Evolutionary conservation across 768 basidiomycete genomes (phyloP).

Genomic region (Xerocomus brunneocitrinus): DNA sequence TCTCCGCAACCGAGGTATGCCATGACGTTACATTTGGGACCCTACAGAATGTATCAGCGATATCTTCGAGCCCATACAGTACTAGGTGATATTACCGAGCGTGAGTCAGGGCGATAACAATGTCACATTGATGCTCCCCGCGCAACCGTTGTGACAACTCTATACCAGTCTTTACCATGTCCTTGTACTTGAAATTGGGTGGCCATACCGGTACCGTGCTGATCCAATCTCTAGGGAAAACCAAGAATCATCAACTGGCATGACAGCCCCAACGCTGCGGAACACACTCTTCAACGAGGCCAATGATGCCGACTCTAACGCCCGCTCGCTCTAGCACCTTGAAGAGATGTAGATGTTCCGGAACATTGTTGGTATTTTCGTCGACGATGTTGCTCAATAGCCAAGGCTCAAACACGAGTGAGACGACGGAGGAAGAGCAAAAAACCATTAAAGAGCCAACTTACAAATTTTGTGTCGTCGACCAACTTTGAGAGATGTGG

Average conservation of each 20-base stretch:
- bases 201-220: conserved; percentile 86
- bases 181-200: conserved; percentile 63
- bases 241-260: neutral
- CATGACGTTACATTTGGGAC: conserved; percentile 26
- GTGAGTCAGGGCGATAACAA: conserved; percentile 86
- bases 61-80: neutral
- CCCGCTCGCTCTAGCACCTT: conserved; percentile 66
- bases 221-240: conserved; percentile 73
- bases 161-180: conserved; percentile 70
- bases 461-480: conserved; percentile 67
- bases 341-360: conserved; percentile 57
- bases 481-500: conserved; percentile 65
- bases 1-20: neutral
- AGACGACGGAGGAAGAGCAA: neutral
- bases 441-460: conserved; percentile 19
- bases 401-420: conserved; percentile 61
- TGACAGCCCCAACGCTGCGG: neutral
- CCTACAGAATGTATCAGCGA: conserved; percentile 15
- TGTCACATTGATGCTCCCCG: conserved; percentile 67
- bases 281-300: conserved; percentile 76
- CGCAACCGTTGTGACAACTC: conserved; percentile 71
- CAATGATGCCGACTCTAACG: conserved; percentile 73
- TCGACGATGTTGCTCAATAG: conserved; percentile 85
- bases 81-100: conserved; percentile 45
- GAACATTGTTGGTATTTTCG: conserved; percentile 54